These are phyloP conservation scores for Boletus fagicola DNA, from an alignment of 768 basidiomycete species.

Conservation along the genomic window DNA sequence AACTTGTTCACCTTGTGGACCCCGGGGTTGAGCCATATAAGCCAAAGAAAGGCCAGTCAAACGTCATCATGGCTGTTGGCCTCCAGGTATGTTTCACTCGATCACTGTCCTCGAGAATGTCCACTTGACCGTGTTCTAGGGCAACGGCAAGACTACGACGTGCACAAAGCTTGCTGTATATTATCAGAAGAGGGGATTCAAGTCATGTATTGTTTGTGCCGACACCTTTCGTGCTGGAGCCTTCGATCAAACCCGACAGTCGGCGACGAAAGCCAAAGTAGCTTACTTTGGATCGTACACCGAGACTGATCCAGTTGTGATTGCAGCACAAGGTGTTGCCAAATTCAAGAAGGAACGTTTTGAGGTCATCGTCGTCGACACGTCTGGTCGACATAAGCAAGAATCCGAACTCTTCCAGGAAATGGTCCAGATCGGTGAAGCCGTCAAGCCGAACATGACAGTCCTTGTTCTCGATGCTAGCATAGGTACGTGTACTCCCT, in stretches of 20 bases:
- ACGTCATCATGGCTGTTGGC: conserved; percentile 97
- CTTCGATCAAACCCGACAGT: conserved; percentile 98
- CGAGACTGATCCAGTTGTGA: conserved; percentile 95
- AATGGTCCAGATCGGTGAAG: conserved; percentile 95
- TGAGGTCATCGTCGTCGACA: conserved; percentile 98
- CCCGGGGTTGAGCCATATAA: conserved; percentile 95
- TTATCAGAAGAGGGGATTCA: conserved; percentile 96
- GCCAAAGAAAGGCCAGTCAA: conserved; percentile 90
- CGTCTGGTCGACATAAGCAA: conserved; percentile 95
- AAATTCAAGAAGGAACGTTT: conserved; percentile 99
- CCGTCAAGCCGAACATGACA: conserved; percentile 96
- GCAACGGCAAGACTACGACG: conserved; percentile 98
- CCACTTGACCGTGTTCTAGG: conserved; percentile 45
- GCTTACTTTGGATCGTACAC: conserved; percentile 99
- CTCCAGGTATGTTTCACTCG: conserved; percentile 62
- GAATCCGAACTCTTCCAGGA: conserved; percentile 95
- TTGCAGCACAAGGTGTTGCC: conserved; percentile 89
- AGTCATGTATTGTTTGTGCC: conserved; percentile 95
- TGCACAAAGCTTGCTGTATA: conserved; percentile 98
- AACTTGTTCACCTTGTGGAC: conserved; percentile 92
- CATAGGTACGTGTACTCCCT: conserved; percentile 57
- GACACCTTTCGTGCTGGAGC: conserved; percentile 99
- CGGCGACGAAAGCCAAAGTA: conserved; percentile 97
- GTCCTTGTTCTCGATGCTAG: conserved; percentile 95
- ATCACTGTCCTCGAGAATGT: background rate